Evolutionary conservation across 1,284 basidiomycete species (phyloP), one percentile per base, ranked within the genome.

Genomic region (Ganoderma lingzhi): DNA sequence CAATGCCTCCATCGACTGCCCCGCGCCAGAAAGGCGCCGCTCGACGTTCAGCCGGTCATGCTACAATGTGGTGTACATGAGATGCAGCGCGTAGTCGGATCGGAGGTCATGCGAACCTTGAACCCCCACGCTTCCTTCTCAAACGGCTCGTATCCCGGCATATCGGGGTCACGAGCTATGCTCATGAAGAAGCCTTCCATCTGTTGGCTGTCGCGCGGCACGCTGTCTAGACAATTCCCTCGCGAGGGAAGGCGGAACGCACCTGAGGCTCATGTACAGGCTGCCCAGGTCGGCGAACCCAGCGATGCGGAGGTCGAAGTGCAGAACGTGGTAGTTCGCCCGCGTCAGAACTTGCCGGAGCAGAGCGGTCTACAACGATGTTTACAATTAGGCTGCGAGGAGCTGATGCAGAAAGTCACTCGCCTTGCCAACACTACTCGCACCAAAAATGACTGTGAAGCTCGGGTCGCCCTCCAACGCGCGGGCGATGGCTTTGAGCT

Each of bases 271-370:
- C 76, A 85, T 85, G 76, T 94, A 95, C 35, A 95, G 82, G 74
- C 93, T 93, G 0, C 86, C 80, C 6, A 95, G 82, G 76, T 95
- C 93, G 1, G 93, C 92, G 75, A 95, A 95, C 0, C 93, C 94
- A 6, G 94, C 88, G 63, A 95, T 94, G 19, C 93, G 87, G 42
- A 95, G 83, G 79, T 95, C 94, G 74, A 95, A 94, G 76, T 94
- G 92, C 42, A 95, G 84, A 64, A 94, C 91, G 79, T 94, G 92
- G 76, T 92, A 95, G 66, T 83, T 83, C 15, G 87, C 82, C 30
- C 84, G 82, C 17, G 88, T 90, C 44, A 95, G 85, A 23, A 94
- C 88, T 79, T 95, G 91, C 59, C 93, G 86, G 19, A 95, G 83
- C 9, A 95, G 84, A 0, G 91, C 89, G 6, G 93, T 95, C 89